Evolutionary conservation across 164 flowering plant species (phyloP).

Genomic region (Vitis amurensis): DNA sequence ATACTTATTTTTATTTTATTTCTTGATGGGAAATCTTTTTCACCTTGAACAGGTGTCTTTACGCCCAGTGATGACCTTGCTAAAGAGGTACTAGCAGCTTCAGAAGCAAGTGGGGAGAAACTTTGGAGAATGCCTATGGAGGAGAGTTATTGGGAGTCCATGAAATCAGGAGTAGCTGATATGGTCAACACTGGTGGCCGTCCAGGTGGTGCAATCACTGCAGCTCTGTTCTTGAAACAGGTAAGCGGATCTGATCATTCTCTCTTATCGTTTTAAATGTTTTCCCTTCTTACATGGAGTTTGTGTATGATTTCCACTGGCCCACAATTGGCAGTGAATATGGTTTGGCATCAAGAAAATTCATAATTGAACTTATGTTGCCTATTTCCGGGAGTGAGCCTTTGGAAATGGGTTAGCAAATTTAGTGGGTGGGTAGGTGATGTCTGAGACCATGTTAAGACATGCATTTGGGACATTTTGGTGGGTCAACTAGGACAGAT

Average conservation of each 20-base stretch:
- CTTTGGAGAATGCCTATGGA: slow-evolving; percentile 95
- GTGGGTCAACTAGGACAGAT: too few relatives aligned
- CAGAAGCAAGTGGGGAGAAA: slow-evolving; percentile 83
- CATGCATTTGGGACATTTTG: too few relatives aligned
- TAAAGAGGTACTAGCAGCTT: slow-evolving; percentile 70
- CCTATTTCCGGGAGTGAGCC: too few relatives aligned
- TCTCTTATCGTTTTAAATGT: neutral
- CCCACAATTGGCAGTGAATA: neutral
- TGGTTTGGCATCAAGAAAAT: too few relatives aligned
- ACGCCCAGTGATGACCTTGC: slow-evolving; percentile 93
- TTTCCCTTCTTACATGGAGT: too few relatives aligned
- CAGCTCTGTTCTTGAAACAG: slow-evolving; percentile 96
- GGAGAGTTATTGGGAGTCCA: slow-evolving; percentile 95
- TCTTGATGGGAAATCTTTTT: neutral
- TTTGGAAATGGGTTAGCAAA: too few relatives aligned
- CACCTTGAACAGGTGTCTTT: slow-evolving; percentile 56
- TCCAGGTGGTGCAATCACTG: slow-evolving; percentile 87
- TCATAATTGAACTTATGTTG: too few relatives aligned
- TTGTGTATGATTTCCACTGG: neutral
- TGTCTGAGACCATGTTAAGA: too few relatives aligned
- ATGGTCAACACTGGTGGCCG: slow-evolving; percentile 95
- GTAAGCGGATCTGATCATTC: slow-evolving; percentile 25
- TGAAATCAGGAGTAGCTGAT: slow-evolving; percentile 98
- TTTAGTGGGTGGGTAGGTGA: too few relatives aligned
- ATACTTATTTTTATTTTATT: neutral